Evolutionary conservation across 2,329 filamentous ascomycete species (phyloP).

Genomic region (Aspergillus melleus): DNA sequence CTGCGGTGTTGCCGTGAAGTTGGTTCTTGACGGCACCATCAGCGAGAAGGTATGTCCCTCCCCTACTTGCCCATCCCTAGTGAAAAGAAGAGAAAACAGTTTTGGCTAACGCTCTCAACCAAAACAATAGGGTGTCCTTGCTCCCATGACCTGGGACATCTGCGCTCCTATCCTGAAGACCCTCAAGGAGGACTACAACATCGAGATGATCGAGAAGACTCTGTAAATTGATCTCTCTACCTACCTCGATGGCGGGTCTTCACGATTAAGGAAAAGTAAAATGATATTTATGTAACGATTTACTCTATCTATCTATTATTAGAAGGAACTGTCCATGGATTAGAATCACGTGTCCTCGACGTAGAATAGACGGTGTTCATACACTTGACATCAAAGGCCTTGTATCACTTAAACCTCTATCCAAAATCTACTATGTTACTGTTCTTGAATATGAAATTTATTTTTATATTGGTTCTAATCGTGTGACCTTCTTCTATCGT

Average conservation of each 20-base stretch:
- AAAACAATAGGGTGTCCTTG: slow-evolving; percentile 61
- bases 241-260: neutral
- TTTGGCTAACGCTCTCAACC: neutral
- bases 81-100: neutral
- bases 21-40: slow-evolving; percentile 74
- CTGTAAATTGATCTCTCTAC: slow-evolving; percentile 26
- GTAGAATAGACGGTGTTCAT: neutral
- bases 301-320: neutral
- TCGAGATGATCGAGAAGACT: slow-evolving; percentile 70
- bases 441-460: slow-evolving; percentile 10
- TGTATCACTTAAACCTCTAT: neutral
- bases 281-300: neutral
- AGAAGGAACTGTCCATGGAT: neutral
- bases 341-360: neutral
- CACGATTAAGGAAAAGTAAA: slow-evolving; percentile 3
- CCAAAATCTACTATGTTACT: neutral
- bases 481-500: slow-evolving; percentile 24
- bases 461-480: slow-evolving; percentile 18
- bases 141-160: slow-evolving; percentile 72
- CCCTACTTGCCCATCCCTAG: neutral
- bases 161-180: slow-evolving; percentile 74
- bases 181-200: slow-evolving; percentile 74
- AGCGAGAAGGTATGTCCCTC: slow-evolving; percentile 53
- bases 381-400: neutral
- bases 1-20: slow-evolving; percentile 72